phyloP scores from a whole-genome alignment of 2,329 filamentous ascomycete species.

The Gaeumannomyces sp. region DNA sequence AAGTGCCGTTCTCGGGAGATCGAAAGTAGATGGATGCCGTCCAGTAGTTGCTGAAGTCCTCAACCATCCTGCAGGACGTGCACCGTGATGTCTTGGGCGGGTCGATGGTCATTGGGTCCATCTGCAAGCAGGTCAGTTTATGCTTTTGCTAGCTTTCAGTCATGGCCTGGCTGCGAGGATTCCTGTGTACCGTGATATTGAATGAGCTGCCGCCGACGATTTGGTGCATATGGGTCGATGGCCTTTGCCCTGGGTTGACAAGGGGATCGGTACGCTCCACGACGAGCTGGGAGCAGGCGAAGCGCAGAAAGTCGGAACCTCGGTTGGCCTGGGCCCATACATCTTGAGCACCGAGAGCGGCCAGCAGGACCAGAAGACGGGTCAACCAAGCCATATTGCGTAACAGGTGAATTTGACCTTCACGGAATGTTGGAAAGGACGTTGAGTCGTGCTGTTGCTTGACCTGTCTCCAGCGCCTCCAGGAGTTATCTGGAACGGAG shows the following conservation, averaged over 20 bases:
- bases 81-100: constrained; percentile 40
- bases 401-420: no score
- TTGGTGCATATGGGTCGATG: constrained; percentile 6
- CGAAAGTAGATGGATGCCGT: constrained; percentile 49
- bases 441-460: no score
- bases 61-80: constrained; percentile 56
- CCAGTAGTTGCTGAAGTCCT: constrained; percentile 65
- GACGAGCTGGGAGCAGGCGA: constrained; percentile 7
- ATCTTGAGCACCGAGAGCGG: neutral
- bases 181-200: constrained; percentile 4
- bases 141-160: neutral
- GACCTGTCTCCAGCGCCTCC: no score
- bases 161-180: neutral
- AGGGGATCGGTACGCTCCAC: constrained; percentile 5
- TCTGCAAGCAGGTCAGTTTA: neutral
- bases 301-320: constrained; percentile 6
- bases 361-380: no score
- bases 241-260: neutral
- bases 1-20: constrained; percentile 45
- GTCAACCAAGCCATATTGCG: no score
- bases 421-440: no score
- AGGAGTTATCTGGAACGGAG: no score
- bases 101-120: constrained; percentile 9
- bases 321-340: neutral
- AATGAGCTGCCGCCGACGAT: constrained; percentile 6